Evolutionary conservation across 352 stramenopile genomes (phyloP).

Genomic region (Pythium graminicola): DNA sequence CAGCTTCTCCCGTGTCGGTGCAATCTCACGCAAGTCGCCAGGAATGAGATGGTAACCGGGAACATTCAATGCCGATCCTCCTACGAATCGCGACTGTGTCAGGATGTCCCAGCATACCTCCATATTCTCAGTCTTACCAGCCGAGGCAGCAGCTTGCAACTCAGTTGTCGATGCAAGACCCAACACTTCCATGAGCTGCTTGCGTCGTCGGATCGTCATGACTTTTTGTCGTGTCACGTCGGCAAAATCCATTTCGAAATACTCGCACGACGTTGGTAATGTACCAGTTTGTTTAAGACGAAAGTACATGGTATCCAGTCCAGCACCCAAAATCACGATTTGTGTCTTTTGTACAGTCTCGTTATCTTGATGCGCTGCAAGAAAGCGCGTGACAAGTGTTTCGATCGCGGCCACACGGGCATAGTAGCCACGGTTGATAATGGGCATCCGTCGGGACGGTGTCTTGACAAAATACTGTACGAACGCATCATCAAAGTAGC

Average conservation of each 20-base stretch:
- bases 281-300: slow-evolving; percentile 38
- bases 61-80: slow-evolving; percentile 57
- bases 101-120: background rate
- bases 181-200: slow-evolving; percentile 43
- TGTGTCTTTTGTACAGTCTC: slow-evolving; percentile 36
- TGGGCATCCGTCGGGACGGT: slow-evolving; percentile 77
- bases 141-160: slow-evolving; percentile 49
- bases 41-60: slow-evolving; percentile 72
- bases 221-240: slow-evolving; percentile 79
- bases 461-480: slow-evolving; percentile 77
- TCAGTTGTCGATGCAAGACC: slow-evolving; percentile 31
- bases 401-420: slow-evolving; percentile 70
- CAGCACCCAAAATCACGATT: slow-evolving; percentile 76
- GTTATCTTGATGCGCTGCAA: slow-evolving; percentile 20
- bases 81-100: slow-evolving; percentile 17
- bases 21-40: slow-evolving; percentile 66
- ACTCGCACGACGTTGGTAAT: slow-evolving; percentile 45
- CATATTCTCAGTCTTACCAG: slow-evolving; percentile 16
- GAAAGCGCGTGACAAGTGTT: slow-evolving; percentile 59
- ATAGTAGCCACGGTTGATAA: slow-evolving; percentile 89
- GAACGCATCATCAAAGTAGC: slow-evolving; percentile 78
- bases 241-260: slow-evolving; percentile 82
- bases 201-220: slow-evolving; percentile 61
- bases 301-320: slow-evolving; percentile 83
- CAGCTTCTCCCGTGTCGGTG: slow-evolving; percentile 44